phyloP scores from a whole-genome alignment of 768 basidiomycete genomes.

The Suillus fuscotomentosus region DNA sequence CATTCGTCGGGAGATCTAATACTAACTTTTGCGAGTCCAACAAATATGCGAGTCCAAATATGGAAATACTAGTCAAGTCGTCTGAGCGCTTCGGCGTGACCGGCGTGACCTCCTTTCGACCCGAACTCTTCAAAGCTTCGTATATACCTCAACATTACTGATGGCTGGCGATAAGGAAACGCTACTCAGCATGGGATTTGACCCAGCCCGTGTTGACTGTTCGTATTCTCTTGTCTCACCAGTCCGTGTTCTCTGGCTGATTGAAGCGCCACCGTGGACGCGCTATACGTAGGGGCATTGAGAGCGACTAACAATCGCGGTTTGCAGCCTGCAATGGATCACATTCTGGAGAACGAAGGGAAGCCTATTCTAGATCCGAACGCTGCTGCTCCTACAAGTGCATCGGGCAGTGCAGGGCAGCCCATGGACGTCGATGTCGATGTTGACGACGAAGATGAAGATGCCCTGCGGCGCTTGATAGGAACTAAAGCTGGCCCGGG shows the following conservation, averaged over 20 bases:
- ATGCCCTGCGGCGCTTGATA: constrained; percentile 52
- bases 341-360: constrained; percentile 77
- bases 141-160: not conserved
- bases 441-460: constrained; percentile 72
- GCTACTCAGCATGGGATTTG: constrained; percentile 86
- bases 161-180: constrained; percentile 67
- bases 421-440: constrained; percentile 60
- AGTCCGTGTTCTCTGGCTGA: not conserved
- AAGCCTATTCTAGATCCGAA: constrained; percentile 69
- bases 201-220: constrained; percentile 84
- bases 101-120: not conserved
- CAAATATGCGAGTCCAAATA: not conserved
- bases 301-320: constrained; percentile 82
- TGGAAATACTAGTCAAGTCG: not conserved
- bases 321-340: constrained; percentile 90
- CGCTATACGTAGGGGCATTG: constrained; percentile 70
- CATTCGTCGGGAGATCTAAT: too few species aligned
- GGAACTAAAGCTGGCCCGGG: constrained; percentile 29
- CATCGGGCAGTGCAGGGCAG: constrained; percentile 15
- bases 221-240: constrained; percentile 28
- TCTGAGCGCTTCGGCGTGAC: not conserved
- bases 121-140: not conserved
- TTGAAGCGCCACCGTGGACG: not conserved
- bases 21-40: too few species aligned
- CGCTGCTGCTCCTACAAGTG: constrained; percentile 24